These are phyloP conservation scores for Ophiostoma quercus DNA, from an alignment of 2,329 filamentous ascomycete species.

Conservation along the genomic window DNA sequence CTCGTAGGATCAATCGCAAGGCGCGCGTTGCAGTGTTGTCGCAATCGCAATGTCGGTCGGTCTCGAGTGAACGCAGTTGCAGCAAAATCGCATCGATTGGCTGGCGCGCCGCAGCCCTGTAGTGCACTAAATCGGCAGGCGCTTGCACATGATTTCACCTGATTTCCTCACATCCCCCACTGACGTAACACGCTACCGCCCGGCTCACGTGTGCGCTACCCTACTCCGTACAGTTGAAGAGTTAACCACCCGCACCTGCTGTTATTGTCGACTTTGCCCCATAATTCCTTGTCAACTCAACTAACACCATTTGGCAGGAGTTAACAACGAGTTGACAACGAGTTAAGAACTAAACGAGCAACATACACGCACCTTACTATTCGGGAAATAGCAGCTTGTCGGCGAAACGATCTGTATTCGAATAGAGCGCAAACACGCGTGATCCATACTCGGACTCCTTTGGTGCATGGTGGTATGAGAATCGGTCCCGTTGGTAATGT, in stretches of 20 bases:
- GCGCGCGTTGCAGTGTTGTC: background rate
- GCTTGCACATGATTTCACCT: conserved; percentile 9
- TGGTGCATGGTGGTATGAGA: too few relatives aligned
- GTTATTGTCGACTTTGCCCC: background rate
- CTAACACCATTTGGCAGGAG: background rate
- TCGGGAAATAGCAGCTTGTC: background rate
- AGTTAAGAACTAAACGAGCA: background rate
- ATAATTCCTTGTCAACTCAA: background rate
- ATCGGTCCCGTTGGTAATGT: too few relatives aligned
- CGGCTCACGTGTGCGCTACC: conserved; percentile 3
- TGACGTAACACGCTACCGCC: background rate
- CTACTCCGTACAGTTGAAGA: background rate
- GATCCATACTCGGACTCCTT: too few relatives aligned
- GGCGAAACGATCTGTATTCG: too few relatives aligned
- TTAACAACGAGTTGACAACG: too few relatives aligned
- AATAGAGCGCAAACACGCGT: too few relatives aligned
- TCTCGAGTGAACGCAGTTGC: background rate
- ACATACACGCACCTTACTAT: background rate
- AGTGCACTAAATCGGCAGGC: background rate
- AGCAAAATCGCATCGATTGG: background rate
- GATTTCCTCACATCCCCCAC: background rate
- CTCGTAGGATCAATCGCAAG: too few relatives aligned
- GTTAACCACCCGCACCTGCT: background rate
- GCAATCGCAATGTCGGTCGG: background rate
- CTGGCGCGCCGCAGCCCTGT: background rate